phyloP scores from a whole-genome alignment of 2,329 filamentous ascomycete species.

The Pseudogymnoascus sp. region DNA sequence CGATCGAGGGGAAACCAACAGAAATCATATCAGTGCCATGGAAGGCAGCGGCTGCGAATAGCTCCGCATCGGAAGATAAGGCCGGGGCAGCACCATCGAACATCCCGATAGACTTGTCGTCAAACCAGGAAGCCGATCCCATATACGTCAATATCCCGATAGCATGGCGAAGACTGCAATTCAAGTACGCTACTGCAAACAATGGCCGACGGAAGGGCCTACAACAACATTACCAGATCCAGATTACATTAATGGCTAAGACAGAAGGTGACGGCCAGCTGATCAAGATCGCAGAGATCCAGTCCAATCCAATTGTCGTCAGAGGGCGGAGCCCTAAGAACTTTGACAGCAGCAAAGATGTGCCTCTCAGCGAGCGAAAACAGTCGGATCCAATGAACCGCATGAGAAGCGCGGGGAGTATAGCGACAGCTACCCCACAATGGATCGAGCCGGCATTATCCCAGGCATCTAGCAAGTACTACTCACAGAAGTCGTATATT shows the following conservation, averaged over 20 bases:
- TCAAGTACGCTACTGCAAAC: conserved; percentile 93
- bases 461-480: conserved; percentile 22
- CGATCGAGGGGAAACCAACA: conserved; percentile 82
- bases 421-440: conserved; percentile 14
- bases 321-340: conserved; percentile 87
- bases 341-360: conserved; percentile 84
- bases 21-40: conserved; percentile 96
- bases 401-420: conserved; percentile 16
- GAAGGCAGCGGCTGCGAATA: conserved; percentile 50
- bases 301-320: conserved; percentile 90
- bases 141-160: conserved; percentile 74
- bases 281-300: conserved; percentile 71
- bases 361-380: conserved; percentile 48
- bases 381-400: conserved; percentile 20
- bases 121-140: conserved; percentile 65
- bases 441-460: conserved; percentile 22
- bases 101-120: conserved; percentile 46
- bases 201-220: conserved; percentile 90
- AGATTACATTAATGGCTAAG: conserved; percentile 74
- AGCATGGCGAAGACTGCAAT: conserved; percentile 89
- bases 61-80: conserved; percentile 24
- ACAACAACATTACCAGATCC: conserved; percentile 89
- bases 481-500: conserved; percentile 23
- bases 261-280: conserved; percentile 57
- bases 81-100: conserved; percentile 46